Percentiles rank a stretch among this genome's conserved stretches.
phyloP scores from a whole-genome alignment of 2,329 filamentous ascomycete genomes.

The Hypomyces perniciosus region DNA sequence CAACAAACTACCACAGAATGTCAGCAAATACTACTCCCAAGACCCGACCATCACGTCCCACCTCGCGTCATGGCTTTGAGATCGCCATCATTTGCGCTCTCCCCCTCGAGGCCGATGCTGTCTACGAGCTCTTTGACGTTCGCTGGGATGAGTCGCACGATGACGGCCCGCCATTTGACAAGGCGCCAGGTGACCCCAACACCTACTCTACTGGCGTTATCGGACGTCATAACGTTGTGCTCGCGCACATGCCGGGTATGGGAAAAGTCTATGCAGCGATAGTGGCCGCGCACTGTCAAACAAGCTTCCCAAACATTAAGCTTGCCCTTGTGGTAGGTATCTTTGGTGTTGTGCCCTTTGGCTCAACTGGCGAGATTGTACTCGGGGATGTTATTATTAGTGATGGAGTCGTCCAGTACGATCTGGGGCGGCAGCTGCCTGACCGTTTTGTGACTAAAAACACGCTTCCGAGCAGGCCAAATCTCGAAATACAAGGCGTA shows the following conservation, averaged over 20 bases:
- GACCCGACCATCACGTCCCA: too few species aligned
- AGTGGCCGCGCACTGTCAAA: constrained; percentile 15
- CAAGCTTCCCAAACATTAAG: constrained; percentile 24
- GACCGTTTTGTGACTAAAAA: not conserved
- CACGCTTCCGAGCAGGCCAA: too few species aligned
- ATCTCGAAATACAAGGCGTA: too few species aligned
- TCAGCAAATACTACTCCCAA: too few species aligned
- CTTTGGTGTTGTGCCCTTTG: constrained; percentile 23
- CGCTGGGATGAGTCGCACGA: constrained; percentile 7
- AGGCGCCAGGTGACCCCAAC: constrained; percentile 20
- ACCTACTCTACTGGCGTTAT: constrained; percentile 20
- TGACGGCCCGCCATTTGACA: constrained; percentile 12
- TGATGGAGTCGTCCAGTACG: constrained; percentile 16
- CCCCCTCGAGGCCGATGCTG: constrained; percentile 8
- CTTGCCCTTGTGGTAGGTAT: constrained; percentile 29
- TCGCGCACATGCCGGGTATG: constrained; percentile 16
- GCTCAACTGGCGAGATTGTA: constrained; percentile 9
- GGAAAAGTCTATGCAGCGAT: constrained; percentile 15
- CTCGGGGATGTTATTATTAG: constrained; percentile 23
- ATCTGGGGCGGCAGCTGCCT: constrained; percentile 14
- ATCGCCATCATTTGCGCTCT: constrained; percentile 3
- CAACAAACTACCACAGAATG: too few species aligned
- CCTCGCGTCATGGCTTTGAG: not conserved
- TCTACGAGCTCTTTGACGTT: constrained; percentile 6
- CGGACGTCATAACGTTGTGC: constrained; percentile 17